Percentiles rank a stretch among this genome's conserved stretches.
Conservation (phyloP, 1,284 basidiomycete species). For the Cutaneotrichosporon cyanovorans region DNA sequence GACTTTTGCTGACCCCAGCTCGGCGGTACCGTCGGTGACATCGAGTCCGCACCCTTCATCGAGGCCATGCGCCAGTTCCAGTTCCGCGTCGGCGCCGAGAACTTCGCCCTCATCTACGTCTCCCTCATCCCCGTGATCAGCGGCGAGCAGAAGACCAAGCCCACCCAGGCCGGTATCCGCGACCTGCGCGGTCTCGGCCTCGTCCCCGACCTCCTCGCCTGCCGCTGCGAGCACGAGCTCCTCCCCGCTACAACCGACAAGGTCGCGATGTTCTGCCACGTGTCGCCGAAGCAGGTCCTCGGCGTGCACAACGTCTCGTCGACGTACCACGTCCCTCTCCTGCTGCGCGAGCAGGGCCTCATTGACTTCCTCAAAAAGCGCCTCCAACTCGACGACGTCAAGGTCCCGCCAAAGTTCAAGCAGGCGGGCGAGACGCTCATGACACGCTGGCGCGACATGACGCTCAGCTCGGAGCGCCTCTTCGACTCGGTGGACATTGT, state of each 20-base stretch:
- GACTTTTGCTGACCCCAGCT: constrained; percentile 52
- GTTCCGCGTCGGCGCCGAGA: constrained; percentile 93
- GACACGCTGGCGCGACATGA: constrained; percentile 74
- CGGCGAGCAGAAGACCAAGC: constrained; percentile 98
- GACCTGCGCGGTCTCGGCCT: constrained; percentile 89
- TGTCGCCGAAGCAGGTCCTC: constrained; percentile 84
- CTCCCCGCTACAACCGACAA: constrained; percentile 83
- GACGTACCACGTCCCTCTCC: constrained; percentile 93
- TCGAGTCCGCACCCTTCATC: constrained; percentile 93
- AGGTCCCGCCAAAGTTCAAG: constrained; percentile 54
- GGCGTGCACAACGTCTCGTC: constrained; percentile 95
- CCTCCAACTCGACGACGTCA: constrained; percentile 61
- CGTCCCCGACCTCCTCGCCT: constrained; percentile 91
- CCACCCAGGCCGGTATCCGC: constrained; percentile 94
- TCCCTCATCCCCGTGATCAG: constrained; percentile 97
- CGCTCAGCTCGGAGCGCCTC: constrained; percentile 78
- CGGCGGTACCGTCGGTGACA: constrained; percentile 92
- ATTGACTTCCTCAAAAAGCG: constrained; percentile 75
- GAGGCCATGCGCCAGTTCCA: constrained; percentile 99
- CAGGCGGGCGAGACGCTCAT: constrained; percentile 61
- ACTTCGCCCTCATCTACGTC: constrained; percentile 96
- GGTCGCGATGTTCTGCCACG: constrained; percentile 99
- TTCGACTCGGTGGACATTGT: constrained; percentile 87
- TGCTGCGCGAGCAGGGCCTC: constrained; percentile 88
- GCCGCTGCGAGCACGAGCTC: constrained; percentile 63